These are phyloP conservation scores for Talaromyces pinophilus DNA, from an alignment of 2,329 filamentous ascomycete genomes.

Conservation along the genomic window DNA sequence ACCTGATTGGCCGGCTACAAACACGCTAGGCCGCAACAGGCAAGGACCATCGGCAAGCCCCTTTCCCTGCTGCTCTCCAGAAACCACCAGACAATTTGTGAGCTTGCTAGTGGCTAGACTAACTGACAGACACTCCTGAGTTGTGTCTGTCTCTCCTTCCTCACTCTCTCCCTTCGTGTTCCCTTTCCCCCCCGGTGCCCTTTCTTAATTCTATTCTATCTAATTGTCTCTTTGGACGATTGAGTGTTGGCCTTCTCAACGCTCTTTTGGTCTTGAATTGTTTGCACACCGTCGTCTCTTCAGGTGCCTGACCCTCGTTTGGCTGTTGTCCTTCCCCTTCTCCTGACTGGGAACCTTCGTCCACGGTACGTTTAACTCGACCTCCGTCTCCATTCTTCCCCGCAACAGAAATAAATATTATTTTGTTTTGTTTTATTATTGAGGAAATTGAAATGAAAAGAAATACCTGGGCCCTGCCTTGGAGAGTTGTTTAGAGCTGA, in stretches of 20 bases:
- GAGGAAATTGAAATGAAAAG: not conserved
- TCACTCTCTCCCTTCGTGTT: slow-evolving; percentile 3
- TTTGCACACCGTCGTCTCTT: slow-evolving; percentile 7
- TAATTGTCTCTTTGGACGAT: slow-evolving; percentile 17
- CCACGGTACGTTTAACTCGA: slow-evolving; percentile 19
- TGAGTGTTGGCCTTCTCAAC: slow-evolving; percentile 13
- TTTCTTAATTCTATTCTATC: slow-evolving; percentile 9
- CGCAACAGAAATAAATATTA: not conserved
- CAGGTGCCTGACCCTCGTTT: slow-evolving; percentile 13
- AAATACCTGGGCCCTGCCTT: not conserved
- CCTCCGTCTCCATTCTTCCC: slow-evolving; percentile 2
- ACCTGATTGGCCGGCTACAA: not conserved
- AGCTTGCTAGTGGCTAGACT: slow-evolving; percentile 8
- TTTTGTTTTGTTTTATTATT: not conserved
- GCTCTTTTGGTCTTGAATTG: slow-evolving; percentile 11
- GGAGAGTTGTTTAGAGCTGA: not conserved
- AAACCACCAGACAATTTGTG: slow-evolving; percentile 12
- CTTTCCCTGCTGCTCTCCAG: slow-evolving; percentile 16
- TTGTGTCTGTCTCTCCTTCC: slow-evolving; percentile 12
- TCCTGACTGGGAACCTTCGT: slow-evolving; percentile 21
- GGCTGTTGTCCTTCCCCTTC: slow-evolving; percentile 12
- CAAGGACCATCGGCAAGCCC: slow-evolving; percentile 12
- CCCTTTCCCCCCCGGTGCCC: not conserved
- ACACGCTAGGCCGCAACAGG: not conserved
- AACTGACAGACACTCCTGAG: slow-evolving; percentile 17